These are phyloP conservation scores for Leucocoprinus sp. DNA, from an alignment of 768 basidiomycete genomes.

Conservation along the genomic window DNA sequence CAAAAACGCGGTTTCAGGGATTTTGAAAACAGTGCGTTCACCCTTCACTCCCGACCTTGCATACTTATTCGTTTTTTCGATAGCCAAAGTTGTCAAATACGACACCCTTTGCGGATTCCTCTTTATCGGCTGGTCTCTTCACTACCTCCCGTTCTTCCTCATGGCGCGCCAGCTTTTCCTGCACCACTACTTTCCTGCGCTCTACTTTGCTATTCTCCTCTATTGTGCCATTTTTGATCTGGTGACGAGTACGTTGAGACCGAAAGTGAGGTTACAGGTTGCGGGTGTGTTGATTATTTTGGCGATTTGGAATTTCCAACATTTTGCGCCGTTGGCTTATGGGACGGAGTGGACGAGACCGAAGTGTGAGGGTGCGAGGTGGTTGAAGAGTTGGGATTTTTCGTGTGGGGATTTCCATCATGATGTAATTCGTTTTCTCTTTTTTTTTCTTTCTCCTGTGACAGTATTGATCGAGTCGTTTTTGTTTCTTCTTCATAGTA, in stretches of 20 bases:
- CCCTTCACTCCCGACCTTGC: background rate
- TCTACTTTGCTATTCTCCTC: conserved; percentile 88
- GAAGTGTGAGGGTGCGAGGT: conserved; percentile 68
- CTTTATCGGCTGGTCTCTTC: conserved; percentile 84
- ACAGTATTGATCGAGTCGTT: background rate
- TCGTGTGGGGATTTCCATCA: conserved; percentile 72
- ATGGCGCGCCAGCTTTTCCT: conserved; percentile 97
- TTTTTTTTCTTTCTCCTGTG: background rate
- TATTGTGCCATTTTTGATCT: conserved; percentile 78
- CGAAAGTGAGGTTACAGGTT: conserved; percentile 71
- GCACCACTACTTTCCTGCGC: conserved; percentile 95
- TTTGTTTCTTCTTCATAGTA: conserved; percentile 32
- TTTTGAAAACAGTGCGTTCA: conserved; percentile 77
- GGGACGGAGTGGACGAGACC: conserved; percentile 80
- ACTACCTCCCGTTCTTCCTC: conserved; percentile 96
- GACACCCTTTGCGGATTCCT: conserved; percentile 87
- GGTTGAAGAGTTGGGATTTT: conserved; percentile 96
- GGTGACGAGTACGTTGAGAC: conserved; percentile 68
- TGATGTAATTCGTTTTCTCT: conserved; percentile 43
- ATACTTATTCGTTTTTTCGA: conserved; percentile 3
- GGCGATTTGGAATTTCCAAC: conserved; percentile 68
- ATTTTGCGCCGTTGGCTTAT: conserved; percentile 79
- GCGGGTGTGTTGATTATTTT: conserved; percentile 66
- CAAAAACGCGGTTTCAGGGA: conserved; percentile 88
- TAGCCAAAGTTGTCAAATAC: conserved; percentile 88